phyloP scores from a whole-genome alignment of 139 green algal genomes.

The Gonium pectorale region DNA sequence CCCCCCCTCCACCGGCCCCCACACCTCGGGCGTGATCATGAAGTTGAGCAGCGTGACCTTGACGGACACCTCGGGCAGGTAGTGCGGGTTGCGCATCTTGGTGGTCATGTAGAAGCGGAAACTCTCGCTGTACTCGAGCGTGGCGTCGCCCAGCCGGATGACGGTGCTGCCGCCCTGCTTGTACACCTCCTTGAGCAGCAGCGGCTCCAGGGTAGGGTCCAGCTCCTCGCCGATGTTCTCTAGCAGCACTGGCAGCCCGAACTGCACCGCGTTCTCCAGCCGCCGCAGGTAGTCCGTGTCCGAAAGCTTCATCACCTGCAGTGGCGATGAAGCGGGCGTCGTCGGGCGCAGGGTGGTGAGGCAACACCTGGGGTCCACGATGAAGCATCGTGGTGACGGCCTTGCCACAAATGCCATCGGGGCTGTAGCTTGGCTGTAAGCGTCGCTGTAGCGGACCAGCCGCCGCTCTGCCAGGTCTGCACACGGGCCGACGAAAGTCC shows the following conservation, averaged over 20 bases:
- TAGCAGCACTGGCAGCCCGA: slow-evolving; percentile 77
- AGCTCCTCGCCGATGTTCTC: slow-evolving; percentile 82
- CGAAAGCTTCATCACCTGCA: slow-evolving; percentile 74
- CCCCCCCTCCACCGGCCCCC: not conserved
- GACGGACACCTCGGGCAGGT: slow-evolving; percentile 79
- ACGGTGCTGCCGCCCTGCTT: slow-evolving; percentile 69
- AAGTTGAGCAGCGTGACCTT: slow-evolving; percentile 86
- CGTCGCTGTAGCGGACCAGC: too few species aligned
- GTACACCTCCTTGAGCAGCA: slow-evolving; percentile 80
- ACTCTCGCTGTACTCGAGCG: slow-evolving; percentile 78
- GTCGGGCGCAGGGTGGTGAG: too few species aligned
- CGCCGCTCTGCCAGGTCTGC: too few species aligned
- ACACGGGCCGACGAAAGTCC: too few species aligned
- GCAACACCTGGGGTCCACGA: too few species aligned
- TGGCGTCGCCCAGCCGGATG: slow-evolving; percentile 81
- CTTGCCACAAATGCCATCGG: too few species aligned
- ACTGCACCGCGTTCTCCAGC: slow-evolving; percentile 79
- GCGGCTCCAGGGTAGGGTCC: slow-evolving; percentile 83
- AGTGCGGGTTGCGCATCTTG: slow-evolving; percentile 88
- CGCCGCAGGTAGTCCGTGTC: slow-evolving; percentile 77
- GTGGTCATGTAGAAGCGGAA: slow-evolving; percentile 89
- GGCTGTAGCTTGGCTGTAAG: too few species aligned
- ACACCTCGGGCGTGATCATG: slow-evolving; percentile 77
- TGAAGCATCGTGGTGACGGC: too few species aligned
- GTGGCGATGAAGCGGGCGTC: too few species aligned